These are phyloP conservation scores for Pseudozyma pruni DNA, from an alignment of 1,284 basidiomycete genomes.

Conservation along the genomic window DNA sequence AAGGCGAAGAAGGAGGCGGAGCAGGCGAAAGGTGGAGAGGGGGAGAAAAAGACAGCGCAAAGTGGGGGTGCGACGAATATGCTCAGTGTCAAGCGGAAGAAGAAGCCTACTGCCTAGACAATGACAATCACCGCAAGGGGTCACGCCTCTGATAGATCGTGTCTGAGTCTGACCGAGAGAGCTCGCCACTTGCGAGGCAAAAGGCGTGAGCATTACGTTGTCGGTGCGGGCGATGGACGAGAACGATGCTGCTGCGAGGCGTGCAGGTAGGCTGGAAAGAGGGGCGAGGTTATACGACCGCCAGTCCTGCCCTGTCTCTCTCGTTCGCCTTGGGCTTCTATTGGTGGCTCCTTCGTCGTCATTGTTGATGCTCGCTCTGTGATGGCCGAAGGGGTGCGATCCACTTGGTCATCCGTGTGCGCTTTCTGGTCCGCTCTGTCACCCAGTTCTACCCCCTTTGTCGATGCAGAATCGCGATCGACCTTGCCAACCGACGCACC, in stretches of 20 bases:
- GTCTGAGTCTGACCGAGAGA: too few relatives aligned
- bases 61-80: slow-evolving; percentile 10
- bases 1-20: slow-evolving; percentile 19
- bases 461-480: too few relatives aligned
- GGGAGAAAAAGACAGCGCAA: neutral
- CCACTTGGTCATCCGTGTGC: too few relatives aligned
- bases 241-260: slow-evolving; percentile 25
- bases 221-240: neutral
- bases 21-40: neutral
- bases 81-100: slow-evolving; percentile 51
- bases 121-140: too few relatives aligned
- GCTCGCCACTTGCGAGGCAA: too few relatives aligned
- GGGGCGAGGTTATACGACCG: slow-evolving; percentile 28
- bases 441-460: too few relatives aligned
- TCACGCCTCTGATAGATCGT: too few relatives aligned
- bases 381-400: too few relatives aligned
- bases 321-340: neutral
- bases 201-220: neutral
- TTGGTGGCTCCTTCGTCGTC: too few relatives aligned
- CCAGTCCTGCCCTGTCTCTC: neutral
- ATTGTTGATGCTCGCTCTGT: neutral
- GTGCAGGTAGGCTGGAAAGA: slow-evolving; percentile 44
- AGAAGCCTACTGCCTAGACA: slow-evolving; percentile 24
- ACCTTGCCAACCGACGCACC: neutral
- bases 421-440: too few relatives aligned